Base-by-base conservation (phyloP, 352 stramenopile genomes). In the Elongisporangium undulatum region DNA sequence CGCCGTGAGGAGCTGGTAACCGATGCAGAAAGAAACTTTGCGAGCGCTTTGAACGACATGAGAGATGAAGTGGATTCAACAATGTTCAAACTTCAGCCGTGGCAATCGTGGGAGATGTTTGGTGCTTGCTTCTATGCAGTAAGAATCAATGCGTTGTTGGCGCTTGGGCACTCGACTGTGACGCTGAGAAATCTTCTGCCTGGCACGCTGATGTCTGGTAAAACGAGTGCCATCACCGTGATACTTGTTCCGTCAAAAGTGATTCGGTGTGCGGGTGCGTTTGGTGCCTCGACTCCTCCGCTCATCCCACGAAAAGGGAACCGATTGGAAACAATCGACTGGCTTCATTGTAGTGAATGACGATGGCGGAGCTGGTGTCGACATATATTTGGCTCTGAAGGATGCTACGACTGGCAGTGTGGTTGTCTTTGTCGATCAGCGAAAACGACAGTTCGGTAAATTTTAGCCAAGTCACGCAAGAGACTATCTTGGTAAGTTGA, bases 371-470 rank as follows among this genome's bases (percentile, higher is more conserved):
- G 50, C 53, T 59, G 62, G 57, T 41, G 50, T 68, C 38, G 65
- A 77, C 54, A 74, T 74, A 53, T 68, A 71, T 58, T 77, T 77
- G 62, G 56, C 66, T 64, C 48, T 67, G 39, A 45, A 69, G 39
- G 58, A 69, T 69, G 62, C 62, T 63, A 10, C 17, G 16, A 67
- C 59, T 29, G 49, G n/a, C 53, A 55, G 50, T 56, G 19, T 49
- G 9, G 29, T 41, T 41, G 29, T 41, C 8, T 15, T 41, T 41
- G 29, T 41, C 29, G 29, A 41, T 13, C 29, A 41, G 29, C 4
- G 29, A 15, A 41, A 41, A 41, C 29, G 29, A 41, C 29, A 41
- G 9, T 41, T 41, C 29, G 29, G 29, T 41, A 15, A 41, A 41
- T 41, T 41, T 41, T 4, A 41, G 29, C 29, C 4, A 41, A 41